phyloP scores from a whole-genome alignment of 768 basidiomycete genomes.

The Tricholoma bakamatsutake region DNA sequence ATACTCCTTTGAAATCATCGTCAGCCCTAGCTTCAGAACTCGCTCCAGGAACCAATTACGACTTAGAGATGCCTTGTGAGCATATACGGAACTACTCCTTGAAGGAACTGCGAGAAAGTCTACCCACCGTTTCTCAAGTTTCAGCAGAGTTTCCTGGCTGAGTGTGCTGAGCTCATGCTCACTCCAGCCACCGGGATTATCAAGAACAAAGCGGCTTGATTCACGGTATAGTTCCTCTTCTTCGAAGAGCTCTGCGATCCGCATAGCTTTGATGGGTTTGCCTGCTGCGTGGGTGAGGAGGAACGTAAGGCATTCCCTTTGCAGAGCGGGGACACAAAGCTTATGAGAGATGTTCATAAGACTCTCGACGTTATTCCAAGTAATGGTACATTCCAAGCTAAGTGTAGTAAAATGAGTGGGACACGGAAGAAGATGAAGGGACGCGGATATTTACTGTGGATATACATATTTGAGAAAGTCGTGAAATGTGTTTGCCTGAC shows the following conservation, averaged over 20 bases:
- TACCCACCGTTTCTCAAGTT: constrained; percentile 80
- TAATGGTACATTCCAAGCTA: constrained; percentile 86
- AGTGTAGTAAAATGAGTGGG: neutral
- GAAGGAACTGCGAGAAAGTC: constrained; percentile 11
- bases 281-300: constrained; percentile 91
- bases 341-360: constrained; percentile 89
- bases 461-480: constrained; percentile 93
- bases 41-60: constrained; percentile 96
- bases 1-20: constrained; percentile 88
- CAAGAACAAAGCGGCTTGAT: constrained; percentile 85
- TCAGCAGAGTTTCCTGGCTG: constrained; percentile 75
- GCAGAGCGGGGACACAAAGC: constrained; percentile 76
- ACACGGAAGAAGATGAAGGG: neutral
- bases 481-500: constrained; percentile 77
- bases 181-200: constrained; percentile 84
- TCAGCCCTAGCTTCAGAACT: constrained; percentile 84
- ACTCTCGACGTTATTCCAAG: constrained; percentile 92
- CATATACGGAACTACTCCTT: neutral
- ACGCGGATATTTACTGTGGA: constrained; percentile 62
- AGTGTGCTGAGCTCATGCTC: constrained; percentile 80
- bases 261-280: constrained; percentile 87
- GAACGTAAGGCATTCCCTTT: constrained; percentile 79
- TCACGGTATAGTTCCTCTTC: constrained; percentile 90
- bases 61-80: constrained; percentile 29
- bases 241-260: constrained; percentile 85